phyloP scores from a whole-genome alignment of 768 basidiomycete species.

The Lactifluus hygrophoroides region DNA sequence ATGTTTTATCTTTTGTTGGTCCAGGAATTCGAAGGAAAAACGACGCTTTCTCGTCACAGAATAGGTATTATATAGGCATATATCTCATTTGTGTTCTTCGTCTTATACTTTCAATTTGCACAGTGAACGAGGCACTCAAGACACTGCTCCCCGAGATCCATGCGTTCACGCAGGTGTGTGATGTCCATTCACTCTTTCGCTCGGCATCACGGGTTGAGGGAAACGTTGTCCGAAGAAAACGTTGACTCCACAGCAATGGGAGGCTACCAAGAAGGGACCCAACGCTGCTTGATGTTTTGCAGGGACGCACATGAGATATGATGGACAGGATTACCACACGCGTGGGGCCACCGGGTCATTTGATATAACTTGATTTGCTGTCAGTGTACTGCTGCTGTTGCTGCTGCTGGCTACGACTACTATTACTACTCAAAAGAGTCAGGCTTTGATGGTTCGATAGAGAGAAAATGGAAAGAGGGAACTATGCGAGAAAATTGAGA shows the following conservation, averaged over 20 bases:
- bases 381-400: constrained; percentile 9
- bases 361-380: constrained; percentile 13
- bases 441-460: constrained; percentile 3
- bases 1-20: neutral
- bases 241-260: constrained; percentile 60
- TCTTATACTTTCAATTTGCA: neutral
- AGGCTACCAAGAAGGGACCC: constrained; percentile 34
- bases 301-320: too few relatives aligned
- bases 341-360: neutral
- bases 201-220: neutral
- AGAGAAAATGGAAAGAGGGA: too few relatives aligned
- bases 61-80: constrained; percentile 37
- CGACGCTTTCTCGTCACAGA: constrained; percentile 68
- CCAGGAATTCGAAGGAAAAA: constrained; percentile 71
- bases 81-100: neutral
- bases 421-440: constrained; percentile 10
- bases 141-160: constrained; percentile 72
- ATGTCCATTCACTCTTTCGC: neutral
- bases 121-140: constrained; percentile 75
- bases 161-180: constrained; percentile 75
- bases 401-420: constrained; percentile 1
- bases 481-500: neutral
- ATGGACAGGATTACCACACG: neutral
- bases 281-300: neutral
- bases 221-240: constrained; percentile 46